These are phyloP conservation scores for Geum urbanum DNA, from an alignment of 306 rosid species.

Conservation along the genomic window DNA sequence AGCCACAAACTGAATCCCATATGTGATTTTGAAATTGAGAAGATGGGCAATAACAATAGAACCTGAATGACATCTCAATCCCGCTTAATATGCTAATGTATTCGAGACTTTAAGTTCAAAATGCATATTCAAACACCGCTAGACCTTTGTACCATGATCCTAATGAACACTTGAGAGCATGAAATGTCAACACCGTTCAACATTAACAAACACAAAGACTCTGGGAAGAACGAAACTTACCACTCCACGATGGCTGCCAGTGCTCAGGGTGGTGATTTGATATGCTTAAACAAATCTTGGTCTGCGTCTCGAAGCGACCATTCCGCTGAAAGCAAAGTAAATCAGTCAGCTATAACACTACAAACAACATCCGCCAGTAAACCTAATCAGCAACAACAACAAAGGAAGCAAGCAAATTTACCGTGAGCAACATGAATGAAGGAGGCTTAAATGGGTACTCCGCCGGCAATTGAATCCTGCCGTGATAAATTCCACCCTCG, in stretches of 20 bases:
- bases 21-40: not conserved
- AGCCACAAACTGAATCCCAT: not conserved
- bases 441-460: slow-evolving; percentile 96
- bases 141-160: not conserved
- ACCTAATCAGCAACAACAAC: not conserved
- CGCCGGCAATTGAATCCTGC: slow-evolving; percentile 74
- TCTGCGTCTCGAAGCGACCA: slow-evolving; percentile 94
- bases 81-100: too few relatives aligned
- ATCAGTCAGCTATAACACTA: slow-evolving; percentile 13
- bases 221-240: slow-evolving; percentile 30
- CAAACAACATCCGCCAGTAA: too few relatives aligned
- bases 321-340: slow-evolving; percentile 56
- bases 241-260: slow-evolving; percentile 99
- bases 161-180: not conserved
- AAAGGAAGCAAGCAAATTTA: slow-evolving; percentile 29
- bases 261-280: slow-evolving; percentile 99
- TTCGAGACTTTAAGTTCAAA: not conserved
- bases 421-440: slow-evolving; percentile 80
- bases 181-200: not conserved
- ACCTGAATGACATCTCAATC: too few relatives aligned
- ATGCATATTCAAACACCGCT: not conserved
- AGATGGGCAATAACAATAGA: too few relatives aligned
- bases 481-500: slow-evolving; percentile 88
- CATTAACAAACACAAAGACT: not conserved
- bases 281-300: slow-evolving; percentile 96